phyloP scores from a whole-genome alignment of 108 stramenopile species.

The Pseudonitzschia delicatissima region DNA sequence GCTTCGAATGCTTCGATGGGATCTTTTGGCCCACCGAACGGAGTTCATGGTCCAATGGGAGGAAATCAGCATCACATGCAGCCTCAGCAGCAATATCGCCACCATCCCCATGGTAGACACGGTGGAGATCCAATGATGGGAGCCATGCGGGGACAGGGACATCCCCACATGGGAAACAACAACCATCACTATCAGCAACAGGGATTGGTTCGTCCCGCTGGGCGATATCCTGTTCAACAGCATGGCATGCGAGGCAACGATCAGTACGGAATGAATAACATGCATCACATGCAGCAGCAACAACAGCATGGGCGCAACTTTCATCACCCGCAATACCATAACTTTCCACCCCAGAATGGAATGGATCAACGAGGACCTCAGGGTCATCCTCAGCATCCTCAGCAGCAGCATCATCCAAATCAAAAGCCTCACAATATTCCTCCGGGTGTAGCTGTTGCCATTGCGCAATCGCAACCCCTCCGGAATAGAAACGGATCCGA shows the following conservation, averaged over 20 bases:
- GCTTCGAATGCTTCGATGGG: neutral
- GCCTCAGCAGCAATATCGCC: neutral
- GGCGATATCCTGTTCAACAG: constrained; percentile 16
- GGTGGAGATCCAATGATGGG: constrained; percentile 1
- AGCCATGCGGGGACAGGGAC: constrained; percentile 1
- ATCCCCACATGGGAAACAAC: neutral
- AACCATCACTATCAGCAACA: constrained; percentile 1
- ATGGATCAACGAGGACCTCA: neutral
- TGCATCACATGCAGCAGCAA: constrained; percentile 14
- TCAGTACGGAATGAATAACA: neutral
- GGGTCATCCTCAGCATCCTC: neutral
- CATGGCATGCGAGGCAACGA: neutral
- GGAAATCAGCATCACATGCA: neutral
- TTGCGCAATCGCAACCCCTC: neutral
- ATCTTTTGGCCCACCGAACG: neutral
- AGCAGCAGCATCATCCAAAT: no score
- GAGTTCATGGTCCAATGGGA: neutral
- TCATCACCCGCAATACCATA: constrained; percentile 4
- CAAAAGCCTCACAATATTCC: no score
- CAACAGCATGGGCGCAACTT: no score
- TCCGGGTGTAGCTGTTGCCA: neutral
- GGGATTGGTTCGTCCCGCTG: constrained; percentile 10
- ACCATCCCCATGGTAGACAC: neutral
- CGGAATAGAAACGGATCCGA: neutral
- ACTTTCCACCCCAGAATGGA: neutral